phyloP scores from a whole-genome alignment of 2,329 filamentous ascomycete species.

The Pseudofabraea citricarpa region DNA sequence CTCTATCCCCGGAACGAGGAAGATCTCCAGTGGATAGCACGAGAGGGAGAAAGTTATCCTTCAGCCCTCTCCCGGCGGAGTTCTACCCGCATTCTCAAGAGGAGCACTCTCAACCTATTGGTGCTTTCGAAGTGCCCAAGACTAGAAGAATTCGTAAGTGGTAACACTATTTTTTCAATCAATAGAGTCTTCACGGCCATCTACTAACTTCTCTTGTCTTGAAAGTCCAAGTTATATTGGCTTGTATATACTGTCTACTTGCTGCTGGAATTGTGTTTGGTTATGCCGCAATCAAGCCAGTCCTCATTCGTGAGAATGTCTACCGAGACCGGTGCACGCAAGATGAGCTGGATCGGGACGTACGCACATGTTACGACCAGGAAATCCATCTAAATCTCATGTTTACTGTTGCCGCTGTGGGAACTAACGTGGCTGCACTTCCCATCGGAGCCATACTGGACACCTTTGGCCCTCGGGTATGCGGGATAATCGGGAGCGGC shows the following conservation, averaged over 20 bases:
- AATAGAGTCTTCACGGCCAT: slow-evolving; percentile 6
- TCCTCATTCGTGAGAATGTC: slow-evolving; percentile 68
- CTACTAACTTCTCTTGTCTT: background rate
- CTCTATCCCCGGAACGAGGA: slow-evolving; percentile 17
- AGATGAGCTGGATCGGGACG: slow-evolving; percentile 42
- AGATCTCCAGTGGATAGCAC: slow-evolving; percentile 13
- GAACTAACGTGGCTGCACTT: slow-evolving; percentile 80
- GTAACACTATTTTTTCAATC: background rate
- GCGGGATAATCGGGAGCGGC: slow-evolving; percentile 65
- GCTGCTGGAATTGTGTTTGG: slow-evolving; percentile 79
- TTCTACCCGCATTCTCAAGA: slow-evolving; percentile 14
- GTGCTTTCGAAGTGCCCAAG: slow-evolving; percentile 33
- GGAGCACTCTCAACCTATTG: slow-evolving; percentile 18
- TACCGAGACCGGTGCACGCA: slow-evolving; percentile 61
- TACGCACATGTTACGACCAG: slow-evolving; percentile 52
- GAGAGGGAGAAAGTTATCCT: slow-evolving; percentile 19
- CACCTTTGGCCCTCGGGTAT: slow-evolving; percentile 71
- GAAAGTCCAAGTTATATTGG: slow-evolving; percentile 63
- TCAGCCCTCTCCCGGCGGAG: slow-evolving; percentile 18
- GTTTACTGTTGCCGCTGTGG: slow-evolving; percentile 87
- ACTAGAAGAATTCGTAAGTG: slow-evolving; percentile 28
- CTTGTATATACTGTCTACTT: slow-evolving; percentile 69
- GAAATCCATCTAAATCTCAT: slow-evolving; percentile 75
- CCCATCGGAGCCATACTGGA: slow-evolving; percentile 84
- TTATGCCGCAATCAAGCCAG: slow-evolving; percentile 78